Percentiles rank a stretch among this genome's conserved stretches.
These are phyloP conservation scores for Angomonas deanei DNA, from an alignment of 208 protist species.

Conservation along the genomic window DNA sequence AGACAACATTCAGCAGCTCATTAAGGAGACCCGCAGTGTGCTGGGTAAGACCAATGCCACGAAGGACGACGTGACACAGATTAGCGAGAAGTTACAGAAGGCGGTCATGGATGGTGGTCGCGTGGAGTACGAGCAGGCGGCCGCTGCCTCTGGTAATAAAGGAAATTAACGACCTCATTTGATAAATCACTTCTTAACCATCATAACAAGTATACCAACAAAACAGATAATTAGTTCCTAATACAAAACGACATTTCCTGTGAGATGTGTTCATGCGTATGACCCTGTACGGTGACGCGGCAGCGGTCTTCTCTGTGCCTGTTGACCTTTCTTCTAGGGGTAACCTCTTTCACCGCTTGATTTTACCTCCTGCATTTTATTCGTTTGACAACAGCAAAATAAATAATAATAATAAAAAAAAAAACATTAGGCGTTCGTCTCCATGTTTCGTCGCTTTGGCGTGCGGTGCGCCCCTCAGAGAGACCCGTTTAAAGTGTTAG, in stretches of 20 bases:
- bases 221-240: background rate
- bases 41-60: conserved; percentile 63
- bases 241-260: background rate
- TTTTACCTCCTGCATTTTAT: no score
- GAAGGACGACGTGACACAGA: conserved; percentile 48
- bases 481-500: conserved; percentile 70
- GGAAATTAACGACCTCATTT: no score
- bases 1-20: conserved; percentile 47
- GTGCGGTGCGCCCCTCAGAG: conserved; percentile 7
- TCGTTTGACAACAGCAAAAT: no score
- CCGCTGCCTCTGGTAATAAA: conserved; percentile 26
- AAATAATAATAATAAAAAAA: conserved; percentile 6
- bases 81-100: conserved; percentile 77
- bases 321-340: no score
- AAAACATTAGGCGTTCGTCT: background rate
- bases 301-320: background rate
- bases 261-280: background rate
- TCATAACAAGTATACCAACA: no score
- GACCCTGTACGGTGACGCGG: background rate
- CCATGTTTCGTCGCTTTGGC: background rate
- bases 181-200: no score
- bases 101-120: conserved; percentile 72
- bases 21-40: conserved; percentile 49
- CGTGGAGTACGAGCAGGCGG: conserved; percentile 74
- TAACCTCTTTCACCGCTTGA: no score